Percentiles rank a stretch among this genome's conserved stretches.
phyloP scores from a whole-genome alignment of 257 asterid genomes.

The Salvia splendens region DNA sequence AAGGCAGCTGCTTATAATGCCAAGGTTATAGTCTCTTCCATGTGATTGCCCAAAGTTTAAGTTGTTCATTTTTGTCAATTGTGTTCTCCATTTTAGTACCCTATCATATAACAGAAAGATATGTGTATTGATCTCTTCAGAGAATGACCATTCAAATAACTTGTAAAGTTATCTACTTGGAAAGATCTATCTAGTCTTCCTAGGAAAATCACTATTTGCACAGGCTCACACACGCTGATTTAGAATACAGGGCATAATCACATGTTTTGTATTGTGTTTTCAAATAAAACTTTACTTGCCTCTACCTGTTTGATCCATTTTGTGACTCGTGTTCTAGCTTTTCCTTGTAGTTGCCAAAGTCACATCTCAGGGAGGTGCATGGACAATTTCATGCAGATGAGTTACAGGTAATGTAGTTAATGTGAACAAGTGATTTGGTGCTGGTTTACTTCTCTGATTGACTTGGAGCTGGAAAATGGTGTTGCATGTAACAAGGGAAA shows the following conservation, averaged over 20 bases:
- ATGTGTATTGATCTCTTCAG: constrained; percentile 3
- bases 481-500: not conserved
- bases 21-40: constrained; percentile 49
- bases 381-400: constrained; percentile 61
- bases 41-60: constrained; percentile 16
- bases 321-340: constrained; percentile 10
- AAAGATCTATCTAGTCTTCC: not conserved
- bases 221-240: constrained; percentile 16
- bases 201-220: constrained; percentile 1
- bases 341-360: constrained; percentile 67
- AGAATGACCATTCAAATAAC: constrained; percentile 25
- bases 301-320: constrained; percentile 15
- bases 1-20: constrained; percentile 86
- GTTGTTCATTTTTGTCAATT: constrained; percentile 1
- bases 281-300: constrained; percentile 2
- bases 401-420: constrained; percentile 53
- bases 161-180: not conserved
- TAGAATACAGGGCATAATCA: not conserved
- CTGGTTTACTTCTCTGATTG: constrained; percentile 8
- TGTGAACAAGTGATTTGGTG: constrained; percentile 21
- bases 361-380: constrained; percentile 78
- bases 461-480: constrained; percentile 18
- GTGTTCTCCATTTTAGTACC: constrained; percentile 23
- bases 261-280: constrained; percentile 6
- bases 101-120: not conserved